phyloP scores from a whole-genome alignment of 768 basidiomycete genomes.

The Nidula microcarpa region DNA sequence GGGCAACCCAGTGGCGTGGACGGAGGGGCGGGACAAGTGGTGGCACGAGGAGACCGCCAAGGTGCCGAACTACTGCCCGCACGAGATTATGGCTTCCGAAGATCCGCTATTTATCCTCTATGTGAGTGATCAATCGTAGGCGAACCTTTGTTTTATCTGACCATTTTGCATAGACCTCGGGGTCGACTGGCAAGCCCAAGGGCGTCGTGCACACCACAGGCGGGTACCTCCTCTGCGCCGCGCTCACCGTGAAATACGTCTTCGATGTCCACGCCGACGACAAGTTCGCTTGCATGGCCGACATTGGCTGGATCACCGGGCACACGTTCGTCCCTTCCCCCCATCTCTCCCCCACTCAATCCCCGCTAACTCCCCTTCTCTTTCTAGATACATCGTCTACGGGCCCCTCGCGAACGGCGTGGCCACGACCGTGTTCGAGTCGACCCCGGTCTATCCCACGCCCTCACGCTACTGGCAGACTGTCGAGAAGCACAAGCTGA shows the following conservation, averaged over 20 bases:
- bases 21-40: constrained; percentile 85
- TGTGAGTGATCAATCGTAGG: constrained; percentile 44
- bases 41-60: constrained; percentile 91
- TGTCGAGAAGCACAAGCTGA: constrained; percentile 89
- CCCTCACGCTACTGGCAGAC: constrained; percentile 97
- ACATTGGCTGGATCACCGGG: constrained; percentile 98
- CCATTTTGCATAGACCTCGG: constrained; percentile 65
- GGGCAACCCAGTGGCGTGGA: constrained; percentile 79
- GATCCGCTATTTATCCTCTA: constrained; percentile 99
- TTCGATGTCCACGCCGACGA: constrained; percentile 98
- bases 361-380: constrained; percentile 1
- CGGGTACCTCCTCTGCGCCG: constrained; percentile 89
- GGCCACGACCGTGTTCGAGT: constrained; percentile 90
- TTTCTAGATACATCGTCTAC: constrained; percentile 83
- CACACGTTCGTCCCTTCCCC: constrained; percentile 56
- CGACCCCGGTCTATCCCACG: constrained; percentile 94
- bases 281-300: constrained; percentile 97
- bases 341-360: constrained; percentile 4
- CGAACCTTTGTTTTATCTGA: background rate
- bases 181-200: constrained; percentile 95
- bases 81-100: constrained; percentile 85
- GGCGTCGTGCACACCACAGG: constrained; percentile 91
- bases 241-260: constrained; percentile 93
- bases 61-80: constrained; percentile 86
- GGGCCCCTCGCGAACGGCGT: constrained; percentile 88